Conservation (phyloP, 805 yeast genomes). For the Ogataea angusta region DNA sequence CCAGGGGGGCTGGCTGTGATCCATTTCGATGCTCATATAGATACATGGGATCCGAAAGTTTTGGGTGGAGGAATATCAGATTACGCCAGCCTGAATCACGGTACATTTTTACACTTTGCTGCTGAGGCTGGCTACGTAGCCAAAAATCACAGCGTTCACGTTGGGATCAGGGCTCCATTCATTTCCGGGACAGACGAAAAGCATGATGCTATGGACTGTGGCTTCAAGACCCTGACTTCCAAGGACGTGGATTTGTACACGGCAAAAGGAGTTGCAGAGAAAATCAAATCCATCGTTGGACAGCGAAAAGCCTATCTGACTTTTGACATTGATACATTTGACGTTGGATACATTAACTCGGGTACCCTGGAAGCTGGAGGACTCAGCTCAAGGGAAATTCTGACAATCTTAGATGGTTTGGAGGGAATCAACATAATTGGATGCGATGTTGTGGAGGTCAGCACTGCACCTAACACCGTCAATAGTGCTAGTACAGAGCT, state of each 20-base stretch:
- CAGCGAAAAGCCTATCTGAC: slow-evolving; percentile 42
- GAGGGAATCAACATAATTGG: slow-evolving; percentile 64
- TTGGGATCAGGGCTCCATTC: slow-evolving; percentile 65
- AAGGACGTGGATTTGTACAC: slow-evolving; percentile 45
- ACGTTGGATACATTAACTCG: slow-evolving; percentile 75
- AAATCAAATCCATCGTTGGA: slow-evolving; percentile 37
- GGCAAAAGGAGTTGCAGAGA: slow-evolving; percentile 32
- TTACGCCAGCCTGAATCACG: slow-evolving; percentile 58
- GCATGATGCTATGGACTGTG: slow-evolving; percentile 48
- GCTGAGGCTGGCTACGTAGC: slow-evolving; percentile 60
- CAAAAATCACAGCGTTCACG: slow-evolving; percentile 49
- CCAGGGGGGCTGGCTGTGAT: slow-evolving; percentile 44
- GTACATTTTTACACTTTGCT: slow-evolving; percentile 69
- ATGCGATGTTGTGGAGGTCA: slow-evolving; percentile 73
- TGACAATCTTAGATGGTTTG: slow-evolving; percentile 45
- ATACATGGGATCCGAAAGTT: slow-evolving; percentile 63
- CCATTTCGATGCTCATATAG: slow-evolving; percentile 64
- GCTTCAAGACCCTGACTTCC: slow-evolving; percentile 44
- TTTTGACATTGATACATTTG: slow-evolving; percentile 61
- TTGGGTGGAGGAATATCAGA: slow-evolving; percentile 61
- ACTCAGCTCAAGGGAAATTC: slow-evolving; percentile 58
- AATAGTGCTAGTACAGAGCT: slow-evolving; percentile 58
- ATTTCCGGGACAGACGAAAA: slow-evolving; percentile 33
- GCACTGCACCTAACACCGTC: slow-evolving; percentile 59
- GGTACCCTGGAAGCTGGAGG: slow-evolving; percentile 83